Percentiles rank a stretch among this genome's conserved stretches.
phyloP scores from a whole-genome alignment of 352 stramenopile genomes.

The Pythium aquatile region DNA sequence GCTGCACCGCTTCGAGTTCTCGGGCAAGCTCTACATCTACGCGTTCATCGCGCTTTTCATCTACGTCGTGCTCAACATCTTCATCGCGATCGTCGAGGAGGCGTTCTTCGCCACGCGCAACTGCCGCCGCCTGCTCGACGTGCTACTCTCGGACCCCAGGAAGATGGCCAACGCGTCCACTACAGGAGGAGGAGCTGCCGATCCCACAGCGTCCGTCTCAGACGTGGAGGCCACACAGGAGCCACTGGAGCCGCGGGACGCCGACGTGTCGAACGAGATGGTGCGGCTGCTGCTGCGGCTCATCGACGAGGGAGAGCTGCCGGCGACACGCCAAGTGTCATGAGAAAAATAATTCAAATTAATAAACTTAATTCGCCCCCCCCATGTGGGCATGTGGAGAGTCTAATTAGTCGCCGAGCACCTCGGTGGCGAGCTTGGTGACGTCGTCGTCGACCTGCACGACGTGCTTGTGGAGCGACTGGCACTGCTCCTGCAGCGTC shows the following conservation, averaged over 20 bases:
- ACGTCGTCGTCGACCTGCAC: conserved; percentile 85
- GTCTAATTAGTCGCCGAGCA: conserved; percentile 55
- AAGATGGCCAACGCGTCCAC: conserved; percentile 13
- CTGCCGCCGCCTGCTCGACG: conserved; percentile 53
- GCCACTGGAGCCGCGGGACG: neutral
- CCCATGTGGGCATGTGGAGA: no score
- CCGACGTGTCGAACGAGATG: conserved; percentile 45
- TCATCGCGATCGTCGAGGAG: conserved; percentile 91
- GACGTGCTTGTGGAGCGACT: conserved; percentile 83
- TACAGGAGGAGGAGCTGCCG: neutral
- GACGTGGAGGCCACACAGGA: neutral
- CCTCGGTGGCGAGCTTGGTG: conserved; percentile 78
- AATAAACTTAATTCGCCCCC: neutral
- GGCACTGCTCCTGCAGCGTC: conserved; percentile 80
- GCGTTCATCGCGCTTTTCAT: conserved; percentile 92
- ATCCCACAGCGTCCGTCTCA: conserved; percentile 16
- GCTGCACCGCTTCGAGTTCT: conserved; percentile 55
- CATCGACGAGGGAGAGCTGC: conserved; percentile 28
- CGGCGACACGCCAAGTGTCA: no score
- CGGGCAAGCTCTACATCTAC: conserved; percentile 84
- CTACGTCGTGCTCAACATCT: conserved; percentile 92
- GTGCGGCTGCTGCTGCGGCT: conserved; percentile 48
- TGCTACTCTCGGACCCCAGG: conserved; percentile 54
- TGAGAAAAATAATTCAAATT: neutral
- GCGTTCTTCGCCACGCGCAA: conserved; percentile 88